Conservation (phyloP, 2,329 filamentous ascomycete species). For the Curvularia hawaiiensis region DNA sequence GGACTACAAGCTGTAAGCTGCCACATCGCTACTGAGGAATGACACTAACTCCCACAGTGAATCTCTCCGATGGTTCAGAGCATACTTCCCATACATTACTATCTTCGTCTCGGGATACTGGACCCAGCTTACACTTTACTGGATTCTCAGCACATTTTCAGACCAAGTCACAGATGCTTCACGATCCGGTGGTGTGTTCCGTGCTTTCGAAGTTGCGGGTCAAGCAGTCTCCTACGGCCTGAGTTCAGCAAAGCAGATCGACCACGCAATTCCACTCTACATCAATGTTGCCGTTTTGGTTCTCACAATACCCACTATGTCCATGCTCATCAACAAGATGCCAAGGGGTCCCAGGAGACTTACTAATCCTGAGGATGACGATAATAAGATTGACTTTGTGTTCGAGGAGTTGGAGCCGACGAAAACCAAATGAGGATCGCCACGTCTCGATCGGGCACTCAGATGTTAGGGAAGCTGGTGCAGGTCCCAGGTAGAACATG, state of each 20-base stretch:
- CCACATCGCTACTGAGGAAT: too few relatives aligned
- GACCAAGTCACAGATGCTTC: slow-evolving; percentile 9
- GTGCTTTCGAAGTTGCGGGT: slow-evolving; percentile 17
- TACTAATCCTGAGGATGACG: background rate
- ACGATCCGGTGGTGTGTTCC: slow-evolving; percentile 12
- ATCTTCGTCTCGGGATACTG: slow-evolving; percentile 13
- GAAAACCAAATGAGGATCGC: background rate
- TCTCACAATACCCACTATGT: slow-evolving; percentile 11
- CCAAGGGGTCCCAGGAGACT: slow-evolving; percentile 1
- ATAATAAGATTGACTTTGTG: background rate
- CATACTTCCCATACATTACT: slow-evolving; percentile 13
- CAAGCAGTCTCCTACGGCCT: slow-evolving; percentile 18
- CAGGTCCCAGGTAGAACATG: background rate
- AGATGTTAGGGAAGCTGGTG: background rate
- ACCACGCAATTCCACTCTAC: slow-evolving; percentile 12
- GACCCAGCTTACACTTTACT: slow-evolving; percentile 16
- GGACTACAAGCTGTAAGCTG: slow-evolving; percentile 12
- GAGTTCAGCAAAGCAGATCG: slow-evolving; percentile 14
- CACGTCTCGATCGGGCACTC: background rate
- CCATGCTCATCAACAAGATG: slow-evolving; percentile 13
- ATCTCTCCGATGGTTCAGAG: slow-evolving; percentile 6
- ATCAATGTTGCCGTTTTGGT: slow-evolving; percentile 13
- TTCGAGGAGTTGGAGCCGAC: background rate
- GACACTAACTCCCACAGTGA: slow-evolving; percentile 5
- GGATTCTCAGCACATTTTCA: slow-evolving; percentile 16